A percentile compares a stretch with the other conserved stretches of the same genome.
phyloP scores from a whole-genome alignment of 345 rosid species.

The Populus ilicifolia region DNA sequence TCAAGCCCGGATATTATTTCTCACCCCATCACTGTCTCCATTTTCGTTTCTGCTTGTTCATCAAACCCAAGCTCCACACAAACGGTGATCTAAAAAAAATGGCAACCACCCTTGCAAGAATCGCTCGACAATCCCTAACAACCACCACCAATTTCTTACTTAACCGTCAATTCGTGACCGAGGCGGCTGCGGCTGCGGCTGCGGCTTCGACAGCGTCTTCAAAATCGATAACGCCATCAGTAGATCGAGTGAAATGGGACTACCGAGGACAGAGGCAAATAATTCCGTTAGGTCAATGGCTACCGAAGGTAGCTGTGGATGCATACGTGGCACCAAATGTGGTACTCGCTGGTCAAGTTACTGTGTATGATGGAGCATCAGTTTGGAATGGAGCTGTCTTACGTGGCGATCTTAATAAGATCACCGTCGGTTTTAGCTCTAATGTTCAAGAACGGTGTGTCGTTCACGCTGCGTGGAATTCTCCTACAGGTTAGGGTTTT shows the following conservation, averaged over 20 bases:
- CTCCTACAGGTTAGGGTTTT: constrained; percentile 69
- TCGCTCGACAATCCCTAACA: constrained; percentile 13
- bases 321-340: constrained; percentile 94
- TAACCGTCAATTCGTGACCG: constrained; percentile 6
- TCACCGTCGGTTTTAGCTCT: constrained; percentile 84
- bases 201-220: constrained; percentile 14
- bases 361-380: constrained; percentile 79
- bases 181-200: constrained; percentile 15
- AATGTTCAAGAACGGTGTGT: constrained; percentile 94
- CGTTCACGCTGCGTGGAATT: constrained; percentile 93
- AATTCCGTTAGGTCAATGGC: constrained; percentile 91
- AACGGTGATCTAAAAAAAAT: not conserved
- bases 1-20: not conserved
- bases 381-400: constrained; percentile 91
- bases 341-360: constrained; percentile 87
- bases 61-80: not conserved
- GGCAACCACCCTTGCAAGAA: constrained; percentile 22
- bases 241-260: constrained; percentile 94
- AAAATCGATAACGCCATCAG: constrained; percentile 54
- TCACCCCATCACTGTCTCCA: not conserved
- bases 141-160: constrained; percentile 1
- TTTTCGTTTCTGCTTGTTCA: not conserved
- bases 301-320: constrained; percentile 90
- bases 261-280: constrained; percentile 92
- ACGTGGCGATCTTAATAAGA: constrained; percentile 96